Evolutionary conservation across 2,329 filamentous ascomycete species (phyloP).

Genomic region (Talaromyces islandicus): DNA sequence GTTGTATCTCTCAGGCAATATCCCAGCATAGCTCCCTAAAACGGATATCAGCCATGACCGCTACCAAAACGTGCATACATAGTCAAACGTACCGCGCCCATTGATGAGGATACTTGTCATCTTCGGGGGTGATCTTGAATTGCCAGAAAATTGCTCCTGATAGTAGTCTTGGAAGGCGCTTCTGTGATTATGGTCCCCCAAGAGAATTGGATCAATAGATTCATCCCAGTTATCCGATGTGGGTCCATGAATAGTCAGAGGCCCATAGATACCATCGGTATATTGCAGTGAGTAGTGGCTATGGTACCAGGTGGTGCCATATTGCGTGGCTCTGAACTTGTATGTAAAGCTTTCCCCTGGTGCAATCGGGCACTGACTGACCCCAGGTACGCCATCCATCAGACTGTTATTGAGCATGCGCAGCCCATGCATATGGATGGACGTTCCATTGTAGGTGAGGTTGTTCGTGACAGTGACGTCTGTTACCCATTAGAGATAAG

Average conservation of each 20-base stretch:
- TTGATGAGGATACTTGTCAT: constrained; percentile 1
- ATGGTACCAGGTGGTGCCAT: constrained; percentile 34
- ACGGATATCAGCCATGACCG: too few relatives aligned
- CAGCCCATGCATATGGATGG: too few relatives aligned
- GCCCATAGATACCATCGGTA: constrained; percentile 57
- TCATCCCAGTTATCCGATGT: background rate
- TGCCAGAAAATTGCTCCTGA: background rate
- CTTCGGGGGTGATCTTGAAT: background rate
- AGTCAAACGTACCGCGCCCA: background rate
- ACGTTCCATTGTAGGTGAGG: too few relatives aligned
- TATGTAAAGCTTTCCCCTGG: constrained; percentile 35
- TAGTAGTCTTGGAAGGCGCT: background rate
- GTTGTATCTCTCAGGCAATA: too few relatives aligned
- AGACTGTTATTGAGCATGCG: too few relatives aligned
- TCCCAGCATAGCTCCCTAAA: background rate
- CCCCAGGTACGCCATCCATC: constrained; percentile 35
- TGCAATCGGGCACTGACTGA: constrained; percentile 37
- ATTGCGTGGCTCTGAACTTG: constrained; percentile 27
- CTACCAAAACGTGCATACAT: too few relatives aligned
- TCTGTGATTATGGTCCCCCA: background rate
- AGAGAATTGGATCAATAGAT: background rate
- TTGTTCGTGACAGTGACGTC: too few relatives aligned
- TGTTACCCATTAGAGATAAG: too few relatives aligned
- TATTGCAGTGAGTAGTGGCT: constrained; percentile 49
- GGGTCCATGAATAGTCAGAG: constrained; percentile 59